Base-by-base conservation (phyloP, 169 alveolate genomes). In the Theileria annulata region DNA sequence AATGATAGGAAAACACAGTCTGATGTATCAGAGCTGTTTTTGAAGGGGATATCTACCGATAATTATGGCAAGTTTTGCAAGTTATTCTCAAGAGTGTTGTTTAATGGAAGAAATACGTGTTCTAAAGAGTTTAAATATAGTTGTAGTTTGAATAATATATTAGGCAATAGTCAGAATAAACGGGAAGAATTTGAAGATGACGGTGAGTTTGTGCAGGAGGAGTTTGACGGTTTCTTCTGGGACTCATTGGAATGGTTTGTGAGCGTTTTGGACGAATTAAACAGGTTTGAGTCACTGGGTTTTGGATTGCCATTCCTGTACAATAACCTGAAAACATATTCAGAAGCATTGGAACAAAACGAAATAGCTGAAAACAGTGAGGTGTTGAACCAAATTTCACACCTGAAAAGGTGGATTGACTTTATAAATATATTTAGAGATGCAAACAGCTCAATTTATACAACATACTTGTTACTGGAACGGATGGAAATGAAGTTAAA, bases 381-480 rank as follows among this genome's bases (percentile, higher is more conserved):
- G n/a, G 28, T 21, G 15, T 27, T 37, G 12, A 30, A 62, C 27
- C 37, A 25, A 19, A 69, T 69, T 28, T n/a, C 31, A 21, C 4
- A 69, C 31, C 12, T 72, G 1, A 35, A 30, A 28, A 51, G 28
- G 51, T 72, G 79, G 79, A 72, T 72, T 30, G 62, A 72, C 27
- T 72, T 72, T 35, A 49, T 42, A 72, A 72, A 35, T 19, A 35
- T 58, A 35, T 72, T 72, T 6, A 72, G 79, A 27, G 79, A 72
- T 21, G 79, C 79, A 19, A 72, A 72, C 54, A 72, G 59, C 28
- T 19, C 79, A 6, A 72, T 72, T 25, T 72, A 72, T 19, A 72
- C 79, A 51, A 72, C 79, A 35, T 72, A 72, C 28, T 19, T 28
- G 42, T 30, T 72, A 25, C 58, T 72, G 71, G 79, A 72, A 15